A percentile compares a stretch with the other conserved stretches of the same genome.
phyloP scores from a whole-genome alignment of 129 eudicot genomes.

The Centaurea solstitialis region DNA sequence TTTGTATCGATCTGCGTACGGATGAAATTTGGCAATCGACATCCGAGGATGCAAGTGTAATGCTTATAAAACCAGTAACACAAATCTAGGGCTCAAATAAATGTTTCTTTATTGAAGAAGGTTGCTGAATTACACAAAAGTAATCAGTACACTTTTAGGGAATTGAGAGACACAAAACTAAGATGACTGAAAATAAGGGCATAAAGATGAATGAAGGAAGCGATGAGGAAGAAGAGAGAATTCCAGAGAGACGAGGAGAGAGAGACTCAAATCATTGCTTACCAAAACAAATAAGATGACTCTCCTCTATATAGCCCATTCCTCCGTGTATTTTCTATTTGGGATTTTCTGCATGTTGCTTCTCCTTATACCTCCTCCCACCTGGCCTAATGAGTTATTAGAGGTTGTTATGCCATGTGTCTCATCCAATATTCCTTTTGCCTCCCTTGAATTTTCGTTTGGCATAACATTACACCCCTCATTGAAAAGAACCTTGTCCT shows the following conservation, averaged over 20 bases:
- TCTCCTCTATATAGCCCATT: not conserved
- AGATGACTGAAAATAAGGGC: not conserved
- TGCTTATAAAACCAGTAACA: not conserved
- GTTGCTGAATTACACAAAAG: not conserved
- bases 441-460: not conserved
- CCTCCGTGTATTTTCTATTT: not conserved
- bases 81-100: not conserved
- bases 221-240: not conserved
- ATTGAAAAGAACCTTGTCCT: too few relatives aligned
- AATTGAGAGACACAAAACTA: not conserved
- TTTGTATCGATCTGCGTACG: conserved; percentile 75
- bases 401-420: not conserved
- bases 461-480: not conserved
- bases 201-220: not conserved
- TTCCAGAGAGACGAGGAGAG: not conserved
- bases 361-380: not conserved
- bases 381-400: not conserved
- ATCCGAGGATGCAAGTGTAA: conserved; percentile 51
- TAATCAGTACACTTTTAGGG: not conserved
- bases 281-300: not conserved
- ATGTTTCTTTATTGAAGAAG: not conserved
- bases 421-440: not conserved
- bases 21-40: conserved; percentile 83
- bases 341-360: not conserved
- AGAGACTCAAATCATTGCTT: not conserved